phyloP scores from a whole-genome alignment of 495 filamentous ascomycete genomes.

The Podospora tetraspora region DNA sequence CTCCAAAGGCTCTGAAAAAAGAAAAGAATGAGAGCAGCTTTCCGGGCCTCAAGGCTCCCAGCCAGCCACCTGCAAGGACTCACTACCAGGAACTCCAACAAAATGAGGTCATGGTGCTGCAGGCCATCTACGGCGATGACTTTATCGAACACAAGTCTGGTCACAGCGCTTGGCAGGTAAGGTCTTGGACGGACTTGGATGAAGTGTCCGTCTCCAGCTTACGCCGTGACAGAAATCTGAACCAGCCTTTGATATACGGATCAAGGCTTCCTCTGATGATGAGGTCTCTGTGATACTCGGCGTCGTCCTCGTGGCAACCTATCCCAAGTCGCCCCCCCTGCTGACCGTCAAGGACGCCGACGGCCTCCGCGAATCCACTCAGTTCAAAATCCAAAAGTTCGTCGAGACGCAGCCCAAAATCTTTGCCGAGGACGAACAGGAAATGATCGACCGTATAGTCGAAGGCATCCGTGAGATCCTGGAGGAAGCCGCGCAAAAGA shows the following conservation, averaged over 20 bases:
- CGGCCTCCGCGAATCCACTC: slow-evolving; percentile 57
- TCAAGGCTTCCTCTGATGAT: slow-evolving; percentile 66
- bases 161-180: slow-evolving; percentile 80
- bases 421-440: slow-evolving; percentile 51
- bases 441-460: slow-evolving; percentile 87
- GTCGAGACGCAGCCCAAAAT: slow-evolving; percentile 64
- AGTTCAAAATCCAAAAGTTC: slow-evolving; percentile 62
- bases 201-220: slow-evolving; percentile 2
- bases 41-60: slow-evolving; percentile 38
- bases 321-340: slow-evolving; percentile 80
- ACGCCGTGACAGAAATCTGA: slow-evolving; percentile 59
- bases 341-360: slow-evolving; percentile 61
- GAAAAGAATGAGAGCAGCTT: slow-evolving; percentile 30
- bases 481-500: slow-evolving; percentile 74
- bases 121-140: slow-evolving; percentile 90
- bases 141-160: slow-evolving; percentile 67
- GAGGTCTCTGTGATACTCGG: slow-evolving; percentile 57
- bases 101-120: slow-evolving; percentile 80
- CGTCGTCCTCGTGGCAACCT: slow-evolving; percentile 81
- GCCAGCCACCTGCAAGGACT: slow-evolving; percentile 37
- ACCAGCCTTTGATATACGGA: slow-evolving; percentile 69
- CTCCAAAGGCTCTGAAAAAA: slow-evolving; percentile 30
- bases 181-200: slow-evolving; percentile 10
- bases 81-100: slow-evolving; percentile 81
- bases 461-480: slow-evolving; percentile 78